Evolutionary conservation across 768 basidiomycete genomes (phyloP).

Genomic region (Cantharellus cinnabarinus): DNA sequence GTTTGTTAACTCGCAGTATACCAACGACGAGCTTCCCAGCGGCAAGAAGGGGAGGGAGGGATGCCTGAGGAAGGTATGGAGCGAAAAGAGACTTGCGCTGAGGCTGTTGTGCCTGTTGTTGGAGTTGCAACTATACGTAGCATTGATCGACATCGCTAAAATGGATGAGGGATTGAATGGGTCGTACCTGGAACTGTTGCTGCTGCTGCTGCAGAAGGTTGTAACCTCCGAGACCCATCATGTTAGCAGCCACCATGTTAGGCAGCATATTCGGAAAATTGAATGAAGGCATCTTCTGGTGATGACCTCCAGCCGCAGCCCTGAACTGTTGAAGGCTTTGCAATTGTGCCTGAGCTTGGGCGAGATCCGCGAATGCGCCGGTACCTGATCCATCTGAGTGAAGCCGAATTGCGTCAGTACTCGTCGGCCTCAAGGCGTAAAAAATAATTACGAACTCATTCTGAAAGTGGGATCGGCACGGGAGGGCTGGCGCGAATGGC

Average conservation of each 20-base stretch:
- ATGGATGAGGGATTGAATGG: background rate
- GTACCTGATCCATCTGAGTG: constrained; percentile 1
- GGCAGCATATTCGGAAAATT: constrained; percentile 97
- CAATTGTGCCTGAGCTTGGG: constrained; percentile 90
- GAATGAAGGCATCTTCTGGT: constrained; percentile 93
- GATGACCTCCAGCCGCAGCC: constrained; percentile 82
- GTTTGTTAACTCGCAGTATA: constrained; percentile 91
- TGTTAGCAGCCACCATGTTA: constrained; percentile 92
- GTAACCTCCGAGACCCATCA: constrained; percentile 76
- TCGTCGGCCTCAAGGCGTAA: no score
- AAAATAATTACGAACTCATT: constrained; percentile 39
- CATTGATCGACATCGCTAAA: background rate
- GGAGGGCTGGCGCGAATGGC: constrained; percentile 54
- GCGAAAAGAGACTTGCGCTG: constrained; percentile 97
- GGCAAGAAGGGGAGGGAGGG: constrained; percentile 83
- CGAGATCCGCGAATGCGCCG: constrained; percentile 43
- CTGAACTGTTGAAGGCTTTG: constrained; percentile 94
- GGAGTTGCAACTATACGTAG: constrained; percentile 44
- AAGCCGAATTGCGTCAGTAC: background rate
- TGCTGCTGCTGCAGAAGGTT: constrained; percentile 85
- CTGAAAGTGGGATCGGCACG: constrained; percentile 76
- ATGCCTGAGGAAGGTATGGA: constrained; percentile 94
- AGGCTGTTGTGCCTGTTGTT: constrained; percentile 78
- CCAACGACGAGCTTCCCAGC: constrained; percentile 97
- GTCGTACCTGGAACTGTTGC: constrained; percentile 56